phyloP scores from a whole-genome alignment of 345 rosid species.

The Populus nigra region DNA sequence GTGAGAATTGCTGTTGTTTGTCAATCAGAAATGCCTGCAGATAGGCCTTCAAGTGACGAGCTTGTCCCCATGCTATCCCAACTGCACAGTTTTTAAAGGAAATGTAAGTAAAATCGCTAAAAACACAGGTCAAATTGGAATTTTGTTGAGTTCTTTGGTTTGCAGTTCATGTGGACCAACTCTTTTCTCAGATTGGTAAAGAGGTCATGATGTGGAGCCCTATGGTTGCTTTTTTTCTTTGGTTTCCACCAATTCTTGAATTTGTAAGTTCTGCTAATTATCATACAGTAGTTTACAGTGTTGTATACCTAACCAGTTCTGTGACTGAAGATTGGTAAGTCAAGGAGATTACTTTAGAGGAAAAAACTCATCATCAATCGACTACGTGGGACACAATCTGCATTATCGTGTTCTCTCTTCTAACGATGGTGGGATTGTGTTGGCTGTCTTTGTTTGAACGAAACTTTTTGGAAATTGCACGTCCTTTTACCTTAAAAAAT shows the following conservation, averaged over 20 bases:
- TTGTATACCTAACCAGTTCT: neutral
- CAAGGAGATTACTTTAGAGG: slow-evolving; percentile 7
- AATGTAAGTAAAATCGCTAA: slow-evolving; percentile 27
- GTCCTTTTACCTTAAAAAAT: slow-evolving; percentile 17
- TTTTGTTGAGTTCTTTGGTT: slow-evolving; percentile 7
- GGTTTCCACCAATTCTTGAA: neutral
- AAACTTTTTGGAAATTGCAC: slow-evolving; percentile 12
- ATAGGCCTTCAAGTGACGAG: slow-evolving; percentile 91
- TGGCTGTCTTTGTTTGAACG: slow-evolving; percentile 23
- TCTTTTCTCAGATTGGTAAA: neutral
- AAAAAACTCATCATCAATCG: slow-evolving; percentile 6
- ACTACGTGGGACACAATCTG: slow-evolving; percentile 6
- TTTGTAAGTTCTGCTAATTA: neutral
- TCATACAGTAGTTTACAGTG: neutral
- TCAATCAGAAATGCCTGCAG: slow-evolving; percentile 80
- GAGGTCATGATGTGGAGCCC: neutral
- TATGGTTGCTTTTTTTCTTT: neutral
- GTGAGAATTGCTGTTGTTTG: slow-evolving; percentile 83
- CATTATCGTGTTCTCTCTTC: slow-evolving; percentile 33
- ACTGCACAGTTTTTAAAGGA: slow-evolving; percentile 74
- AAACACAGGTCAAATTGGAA: slow-evolving; percentile 2
- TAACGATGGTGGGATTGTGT: slow-evolving; percentile 34
- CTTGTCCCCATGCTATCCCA: slow-evolving; percentile 92
- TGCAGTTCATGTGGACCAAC: slow-evolving; percentile 1
- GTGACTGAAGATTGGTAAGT: slow-evolving; percentile 1